Conservation (phyloP, 129 eudicot species). For the Flaveria linearis region DNA sequence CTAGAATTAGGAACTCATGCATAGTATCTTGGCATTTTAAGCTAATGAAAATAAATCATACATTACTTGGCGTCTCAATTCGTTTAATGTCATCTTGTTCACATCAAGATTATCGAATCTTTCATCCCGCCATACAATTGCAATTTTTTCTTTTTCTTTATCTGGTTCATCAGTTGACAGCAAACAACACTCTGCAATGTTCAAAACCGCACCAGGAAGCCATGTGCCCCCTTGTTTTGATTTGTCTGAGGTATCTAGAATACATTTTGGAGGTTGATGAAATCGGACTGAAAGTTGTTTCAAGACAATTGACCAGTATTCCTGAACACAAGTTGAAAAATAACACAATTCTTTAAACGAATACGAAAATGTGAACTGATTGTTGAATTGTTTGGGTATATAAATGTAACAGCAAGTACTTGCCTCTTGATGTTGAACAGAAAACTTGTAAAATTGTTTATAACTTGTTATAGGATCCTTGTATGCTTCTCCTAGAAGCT, state of each 20-base stretch:
- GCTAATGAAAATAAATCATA: constrained; percentile 32
- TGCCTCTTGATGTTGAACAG: constrained; percentile 84
- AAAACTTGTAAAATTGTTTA: constrained; percentile 57
- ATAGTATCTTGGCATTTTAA: not conserved
- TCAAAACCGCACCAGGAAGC: constrained; percentile 81
- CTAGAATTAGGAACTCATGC: not conserved
- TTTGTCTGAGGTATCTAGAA: constrained; percentile 66
- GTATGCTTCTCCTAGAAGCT: constrained; percentile 65
- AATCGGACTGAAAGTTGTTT: constrained; percentile 62
- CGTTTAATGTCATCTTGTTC: constrained; percentile 61
- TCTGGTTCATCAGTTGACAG: constrained; percentile 43
- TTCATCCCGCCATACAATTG: constrained; percentile 90
- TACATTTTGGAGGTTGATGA: constrained; percentile 58
- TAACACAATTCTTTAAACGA: not conserved
- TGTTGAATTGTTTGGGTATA: not conserved
- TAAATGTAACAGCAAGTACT: constrained; percentile 25
- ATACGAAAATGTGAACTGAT: not conserved
- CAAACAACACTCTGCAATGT: constrained; percentile 88
- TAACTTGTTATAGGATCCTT: constrained; percentile 79
- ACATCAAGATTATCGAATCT: constrained; percentile 56
- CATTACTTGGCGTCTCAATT: constrained; percentile 85
- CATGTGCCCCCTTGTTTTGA: constrained; percentile 72
- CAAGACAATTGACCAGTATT: constrained; percentile 68
- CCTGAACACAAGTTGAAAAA: constrained; percentile 44
- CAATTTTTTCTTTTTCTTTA: constrained; percentile 57